Evolutionary conservation across 192 early-diverging fungal species (phyloP).

Genomic region (Dimargaris xerosporica): DNA sequence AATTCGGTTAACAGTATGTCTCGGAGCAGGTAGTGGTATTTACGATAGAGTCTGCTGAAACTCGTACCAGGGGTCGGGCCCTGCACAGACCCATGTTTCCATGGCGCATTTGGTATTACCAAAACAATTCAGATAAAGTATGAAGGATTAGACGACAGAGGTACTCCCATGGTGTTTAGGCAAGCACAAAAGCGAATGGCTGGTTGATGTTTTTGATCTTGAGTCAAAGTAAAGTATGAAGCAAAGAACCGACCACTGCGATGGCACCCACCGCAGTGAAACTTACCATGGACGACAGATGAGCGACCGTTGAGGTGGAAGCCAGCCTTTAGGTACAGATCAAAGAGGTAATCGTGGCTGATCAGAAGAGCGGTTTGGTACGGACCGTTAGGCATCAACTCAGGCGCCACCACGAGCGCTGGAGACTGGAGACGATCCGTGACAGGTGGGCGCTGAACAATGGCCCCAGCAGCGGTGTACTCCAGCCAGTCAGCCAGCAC

Average conservation of each 20-base stretch:
- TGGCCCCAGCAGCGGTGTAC: no score
- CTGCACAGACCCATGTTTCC: neutral
- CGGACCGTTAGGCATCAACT: neutral
- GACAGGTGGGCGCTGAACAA: no score
- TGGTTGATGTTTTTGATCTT: no score
- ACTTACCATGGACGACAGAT: slow-evolving; percentile 8
- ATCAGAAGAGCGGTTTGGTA: neutral
- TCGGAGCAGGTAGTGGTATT: no score
- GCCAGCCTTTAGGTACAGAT: neutral
- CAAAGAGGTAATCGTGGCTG: slow-evolving; percentile 10
- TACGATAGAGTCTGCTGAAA: neutral
- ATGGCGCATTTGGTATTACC: neutral
- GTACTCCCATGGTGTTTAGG: neutral
- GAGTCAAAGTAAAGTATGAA: neutral
- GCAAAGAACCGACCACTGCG: no score
- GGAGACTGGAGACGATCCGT: no score
- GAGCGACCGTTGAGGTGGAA: neutral
- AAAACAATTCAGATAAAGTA: neutral
- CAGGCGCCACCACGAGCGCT: no score
- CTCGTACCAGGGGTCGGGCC: neutral
- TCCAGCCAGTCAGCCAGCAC: no score
- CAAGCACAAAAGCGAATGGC: no score
- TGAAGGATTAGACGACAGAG: neutral
- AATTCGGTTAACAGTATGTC: no score
- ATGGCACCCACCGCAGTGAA: neutral